Conservation (phyloP, 192 early-diverging fungal genomes). For the Oehlia diaphana region DNA sequence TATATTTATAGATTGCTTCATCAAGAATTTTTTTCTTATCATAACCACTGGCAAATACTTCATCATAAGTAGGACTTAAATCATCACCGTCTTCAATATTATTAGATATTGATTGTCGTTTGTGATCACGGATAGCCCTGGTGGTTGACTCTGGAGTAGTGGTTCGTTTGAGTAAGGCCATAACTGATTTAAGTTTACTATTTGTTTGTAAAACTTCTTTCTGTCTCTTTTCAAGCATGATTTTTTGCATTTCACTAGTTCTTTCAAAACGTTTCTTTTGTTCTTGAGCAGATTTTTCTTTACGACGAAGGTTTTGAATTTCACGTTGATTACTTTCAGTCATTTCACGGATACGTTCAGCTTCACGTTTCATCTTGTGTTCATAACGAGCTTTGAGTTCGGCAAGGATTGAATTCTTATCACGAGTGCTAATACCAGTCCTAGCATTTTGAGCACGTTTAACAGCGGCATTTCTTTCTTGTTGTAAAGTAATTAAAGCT, state of each 20-base stretch:
- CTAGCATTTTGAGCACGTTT: conserved; percentile 46
- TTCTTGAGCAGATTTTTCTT: conserved; percentile 52
- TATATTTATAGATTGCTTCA: conserved; percentile 54
- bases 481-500: conserved; percentile 52
- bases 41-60: not conserved
- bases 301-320: conserved; percentile 57
- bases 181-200: conserved; percentile 47
- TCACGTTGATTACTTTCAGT: conserved; percentile 54
- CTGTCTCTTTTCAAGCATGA: conserved; percentile 56
- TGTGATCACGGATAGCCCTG: conserved; percentile 35
- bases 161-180: conserved; percentile 52
- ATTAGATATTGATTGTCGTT: not conserved
- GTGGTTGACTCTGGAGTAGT: conserved; percentile 46
- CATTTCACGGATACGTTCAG: too few relatives aligned
- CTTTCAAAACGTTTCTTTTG: conserved; percentile 54
- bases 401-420: conserved; percentile 41
- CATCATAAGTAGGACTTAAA: conserved; percentile 12
- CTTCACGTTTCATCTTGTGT: conserved; percentile 66
- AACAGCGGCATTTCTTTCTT: conserved; percentile 66
- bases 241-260: conserved; percentile 53
- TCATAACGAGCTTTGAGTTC: conserved; percentile 55
- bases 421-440: conserved; percentile 36
- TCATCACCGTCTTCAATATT: conserved; percentile 25
- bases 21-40: conserved; percentile 56
- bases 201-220: conserved; percentile 7